Evolutionary conservation across 306 rosid genomes (phyloP).

Genomic region (Cucurbita moschata): DNA sequence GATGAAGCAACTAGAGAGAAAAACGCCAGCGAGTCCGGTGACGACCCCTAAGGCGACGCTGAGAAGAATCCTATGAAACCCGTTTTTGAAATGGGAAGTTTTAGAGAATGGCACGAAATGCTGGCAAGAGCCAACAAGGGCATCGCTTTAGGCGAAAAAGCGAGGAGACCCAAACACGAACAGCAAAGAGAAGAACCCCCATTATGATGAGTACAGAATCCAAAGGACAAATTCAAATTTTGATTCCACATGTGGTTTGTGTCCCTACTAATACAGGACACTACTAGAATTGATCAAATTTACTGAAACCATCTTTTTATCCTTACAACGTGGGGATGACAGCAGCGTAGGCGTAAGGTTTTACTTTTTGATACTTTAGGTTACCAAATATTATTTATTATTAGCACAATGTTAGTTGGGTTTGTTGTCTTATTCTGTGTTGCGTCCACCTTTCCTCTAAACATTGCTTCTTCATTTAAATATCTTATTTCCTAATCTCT

Average conservation of each 20-base stretch:
- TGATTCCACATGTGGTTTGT: background rate
- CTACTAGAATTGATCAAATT: no score
- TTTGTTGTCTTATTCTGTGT: background rate
- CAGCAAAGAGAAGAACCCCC: background rate
- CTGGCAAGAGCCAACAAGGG: conserved; percentile 6
- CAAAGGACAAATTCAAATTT: background rate
- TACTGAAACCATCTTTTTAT: no score
- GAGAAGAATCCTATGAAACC: conserved; percentile 34
- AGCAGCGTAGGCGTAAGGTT: background rate
- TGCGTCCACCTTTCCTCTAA: background rate
- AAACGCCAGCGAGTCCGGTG: conserved; percentile 43
- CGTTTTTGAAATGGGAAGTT: conserved; percentile 17
- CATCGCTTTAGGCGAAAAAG: background rate
- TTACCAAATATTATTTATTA: background rate
- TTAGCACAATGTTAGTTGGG: background rate
- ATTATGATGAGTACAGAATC: background rate
- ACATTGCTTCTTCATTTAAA: background rate
- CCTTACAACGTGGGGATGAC: background rate
- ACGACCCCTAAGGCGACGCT: conserved; percentile 51
- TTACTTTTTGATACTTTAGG: background rate
- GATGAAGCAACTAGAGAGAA: conserved; percentile 43
- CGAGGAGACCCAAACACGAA: background rate
- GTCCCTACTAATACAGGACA: background rate
- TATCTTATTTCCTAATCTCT: background rate
- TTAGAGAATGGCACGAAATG: conserved; percentile 23